Conservation (phyloP, 2,329 filamentous ascomycete genomes). For the Stemphylium lycopersici region DNA sequence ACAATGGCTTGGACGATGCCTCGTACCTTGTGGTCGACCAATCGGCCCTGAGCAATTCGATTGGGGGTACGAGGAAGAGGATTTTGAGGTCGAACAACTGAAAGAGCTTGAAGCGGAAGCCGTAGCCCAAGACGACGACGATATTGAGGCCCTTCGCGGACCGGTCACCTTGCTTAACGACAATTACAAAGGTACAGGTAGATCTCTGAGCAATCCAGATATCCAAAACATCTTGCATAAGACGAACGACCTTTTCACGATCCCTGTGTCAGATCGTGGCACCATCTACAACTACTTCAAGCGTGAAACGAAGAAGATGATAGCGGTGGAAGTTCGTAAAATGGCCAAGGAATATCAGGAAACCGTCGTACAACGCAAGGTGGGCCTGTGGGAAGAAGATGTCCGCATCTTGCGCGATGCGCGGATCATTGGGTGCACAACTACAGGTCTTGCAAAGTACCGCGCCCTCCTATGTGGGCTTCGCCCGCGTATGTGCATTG, state of each 20-base stretch:
- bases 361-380: conserved; percentile 60
- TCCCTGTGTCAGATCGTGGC: conserved; percentile 63
- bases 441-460: conserved; percentile 82
- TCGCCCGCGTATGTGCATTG: conserved; percentile 70
- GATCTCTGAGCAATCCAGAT: conserved; percentile 33
- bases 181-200: conserved; percentile 45
- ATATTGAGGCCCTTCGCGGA: conserved; percentile 49
- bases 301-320: conserved; percentile 56
- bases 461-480: conserved; percentile 71
- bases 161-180: conserved; percentile 43
- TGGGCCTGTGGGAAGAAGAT: conserved; percentile 64
- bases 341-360: conserved; percentile 59
- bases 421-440: conserved; percentile 71
- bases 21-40: conserved; percentile 53
- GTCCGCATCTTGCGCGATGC: conserved; percentile 53
- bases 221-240: conserved; percentile 47
- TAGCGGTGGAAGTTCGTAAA: conserved; percentile 56
- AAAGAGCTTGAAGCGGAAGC: conserved; percentile 66
- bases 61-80: conserved; percentile 64
- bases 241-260: conserved; percentile 64
- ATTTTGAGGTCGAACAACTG: conserved; percentile 66
- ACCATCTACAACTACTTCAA: conserved; percentile 71
- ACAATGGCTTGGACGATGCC: conserved; percentile 63
- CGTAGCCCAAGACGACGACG: conserved; percentile 60
- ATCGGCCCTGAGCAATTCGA: conserved; percentile 58